Percentiles rank a stretch among this genome's conserved stretches.
Evolutionary conservation across 371 early-diverging fungal species (phyloP).

Genomic region (Saksenaea oblongispora): DNA sequence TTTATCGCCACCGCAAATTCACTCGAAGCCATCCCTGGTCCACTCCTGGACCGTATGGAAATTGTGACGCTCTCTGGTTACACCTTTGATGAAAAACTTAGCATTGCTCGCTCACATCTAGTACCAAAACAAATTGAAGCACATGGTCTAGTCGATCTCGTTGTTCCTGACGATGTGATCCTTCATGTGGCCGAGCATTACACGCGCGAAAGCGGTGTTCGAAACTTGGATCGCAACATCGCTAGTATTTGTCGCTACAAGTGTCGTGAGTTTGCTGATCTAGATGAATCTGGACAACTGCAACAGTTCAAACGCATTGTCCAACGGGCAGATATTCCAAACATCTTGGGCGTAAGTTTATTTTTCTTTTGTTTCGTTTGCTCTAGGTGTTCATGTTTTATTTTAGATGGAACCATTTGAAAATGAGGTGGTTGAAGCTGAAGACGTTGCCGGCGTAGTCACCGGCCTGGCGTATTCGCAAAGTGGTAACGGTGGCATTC

Average conservation of each 20-base stretch:
- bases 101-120: constrained; percentile 52
- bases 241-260: constrained; percentile 71
- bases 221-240: constrained; percentile 73
- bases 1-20: constrained; percentile 90
- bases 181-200: constrained; percentile 66
- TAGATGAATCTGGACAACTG: constrained; percentile 27
- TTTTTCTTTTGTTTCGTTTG: background rate
- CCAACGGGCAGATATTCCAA: constrained; percentile 42
- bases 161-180: constrained; percentile 51
- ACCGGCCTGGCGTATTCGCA: constrained; percentile 84
- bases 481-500: constrained; percentile 75
- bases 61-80: constrained; percentile 82
- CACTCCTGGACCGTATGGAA: constrained; percentile 88
- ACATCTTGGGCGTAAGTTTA: constrained; percentile 59
- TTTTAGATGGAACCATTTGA: constrained; percentile 55
- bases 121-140: constrained; percentile 70
- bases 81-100: constrained; percentile 78
- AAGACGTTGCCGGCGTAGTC: constrained; percentile 71
- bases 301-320: constrained; percentile 21
- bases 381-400: no score
- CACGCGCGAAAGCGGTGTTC: constrained; percentile 83
- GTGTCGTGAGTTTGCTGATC: constrained; percentile 66
- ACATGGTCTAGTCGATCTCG: constrained; percentile 67
- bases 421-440: constrained; percentile 64
- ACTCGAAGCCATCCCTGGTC: constrained; percentile 73